Base-by-base conservation (phyloP, 2,329 filamentous ascomycete species). In the Aspergillus carbonarius region DNA sequence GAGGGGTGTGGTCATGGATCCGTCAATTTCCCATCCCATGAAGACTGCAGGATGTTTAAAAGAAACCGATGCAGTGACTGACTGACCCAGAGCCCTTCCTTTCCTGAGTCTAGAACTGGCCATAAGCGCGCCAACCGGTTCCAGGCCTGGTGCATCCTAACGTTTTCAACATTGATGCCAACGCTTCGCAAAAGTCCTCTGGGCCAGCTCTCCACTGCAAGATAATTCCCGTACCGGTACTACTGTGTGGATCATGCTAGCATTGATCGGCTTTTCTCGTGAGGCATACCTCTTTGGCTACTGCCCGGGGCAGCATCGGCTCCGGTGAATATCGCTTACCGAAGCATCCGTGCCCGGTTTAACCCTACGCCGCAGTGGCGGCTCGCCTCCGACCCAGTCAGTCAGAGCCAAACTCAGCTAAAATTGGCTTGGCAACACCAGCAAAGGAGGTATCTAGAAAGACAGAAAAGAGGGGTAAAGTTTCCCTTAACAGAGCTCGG, bases 211-310 rank as follows among this genome's bases (percentile, higher is more conserved):
- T 30, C 44, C 25, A 48, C 44, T 30, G 23, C 44, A 9, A 30
- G 25, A 30, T 9, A 30, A 48, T 60, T 57, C 44, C 59, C 54
- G 55, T 57, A 52, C 56, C 34, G 44, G 44, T 32, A 23, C 55
- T 27, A 40, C 44, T 34, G 44, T 49, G 40, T 46, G 40, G 50
- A 58, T 54, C 55, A 54, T 54, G 49, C 42, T 23, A 53, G 39
- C 32, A 13, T 35, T 42, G 49, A 58, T 58, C 40, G 32, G 40
- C 49, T 40, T 42, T 17, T 9, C n/a, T 37, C 39, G 25, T 34
- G 27, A 58, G 32, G 25, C 50, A 47, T 32, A 23, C 42, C 32
- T 47, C 23, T n/a, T 42, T 20, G 9, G 39, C 20, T 18, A 18
- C 39, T 42, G 39, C 39, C 23, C 20, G 39, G 18, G 39, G 20